These are phyloP conservation scores for Bonia amplexicaulis DNA, from an alignment of 176 grass and related monocot species.

Conservation along the genomic window DNA sequence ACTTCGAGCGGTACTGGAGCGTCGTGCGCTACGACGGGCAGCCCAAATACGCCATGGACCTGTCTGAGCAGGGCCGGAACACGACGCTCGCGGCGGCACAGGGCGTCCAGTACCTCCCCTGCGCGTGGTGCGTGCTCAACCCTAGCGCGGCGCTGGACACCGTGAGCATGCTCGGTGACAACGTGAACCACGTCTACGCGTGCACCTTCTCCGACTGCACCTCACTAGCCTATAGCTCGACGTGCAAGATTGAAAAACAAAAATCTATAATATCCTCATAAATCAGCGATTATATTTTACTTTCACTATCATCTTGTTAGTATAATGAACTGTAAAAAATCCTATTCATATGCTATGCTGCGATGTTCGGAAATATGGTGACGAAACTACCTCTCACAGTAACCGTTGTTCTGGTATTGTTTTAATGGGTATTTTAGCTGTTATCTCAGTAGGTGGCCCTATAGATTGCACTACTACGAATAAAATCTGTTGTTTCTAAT, in stretches of 20 bases:
- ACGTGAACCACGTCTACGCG: conserved; percentile 36
- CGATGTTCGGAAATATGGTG: not conserved
- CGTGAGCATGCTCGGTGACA: conserved; percentile 32
- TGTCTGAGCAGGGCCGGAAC: conserved; percentile 34
- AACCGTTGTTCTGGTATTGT: not conserved
- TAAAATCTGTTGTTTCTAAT: not conserved
- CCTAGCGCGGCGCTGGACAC: not conserved
- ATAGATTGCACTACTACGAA: not conserved
- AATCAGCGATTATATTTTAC: too few species aligned
- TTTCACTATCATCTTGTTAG: too few species aligned
- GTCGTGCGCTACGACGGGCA: conserved; percentile 63
- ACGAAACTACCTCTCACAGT: not conserved
- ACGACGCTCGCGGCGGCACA: conserved; percentile 40
- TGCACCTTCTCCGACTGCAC: conserved; percentile 74
- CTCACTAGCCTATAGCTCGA: conserved; percentile 52
- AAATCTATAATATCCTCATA: too few species aligned
- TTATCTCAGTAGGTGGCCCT: not conserved
- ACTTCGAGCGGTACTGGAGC: conserved; percentile 87
- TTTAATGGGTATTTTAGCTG: not conserved
- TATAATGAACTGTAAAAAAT: too few species aligned
- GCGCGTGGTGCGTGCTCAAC: conserved; percentile 60
- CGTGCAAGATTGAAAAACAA: conserved; percentile 28
- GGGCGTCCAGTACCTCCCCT: conserved; percentile 41
- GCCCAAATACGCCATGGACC: conserved; percentile 67
- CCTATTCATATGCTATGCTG: not conserved